Percentiles rank a stretch among this genome's conserved stretches.
Evolutionary conservation across 2,329 filamentous ascomycete genomes (phyloP).

Genomic region (Domatiomyces catenatus): DNA sequence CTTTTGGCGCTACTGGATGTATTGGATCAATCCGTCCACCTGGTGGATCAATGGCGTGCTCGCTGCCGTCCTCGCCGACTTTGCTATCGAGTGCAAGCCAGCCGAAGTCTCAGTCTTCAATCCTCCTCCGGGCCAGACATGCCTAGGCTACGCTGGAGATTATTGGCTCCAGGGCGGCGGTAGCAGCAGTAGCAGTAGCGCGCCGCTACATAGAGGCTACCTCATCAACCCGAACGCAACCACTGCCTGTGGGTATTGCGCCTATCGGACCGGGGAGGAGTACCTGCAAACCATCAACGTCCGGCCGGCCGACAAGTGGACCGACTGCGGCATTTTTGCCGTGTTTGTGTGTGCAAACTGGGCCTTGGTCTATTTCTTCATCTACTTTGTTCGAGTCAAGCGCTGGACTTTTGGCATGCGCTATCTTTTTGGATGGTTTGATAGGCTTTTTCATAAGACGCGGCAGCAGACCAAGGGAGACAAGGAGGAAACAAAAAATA

Average conservation of each 20-base stretch:
- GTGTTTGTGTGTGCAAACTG: slow-evolving; percentile 57
- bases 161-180: slow-evolving; percentile 38
- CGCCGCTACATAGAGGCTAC: slow-evolving; percentile 34
- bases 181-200: slow-evolving; percentile 2
- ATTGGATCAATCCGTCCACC: slow-evolving; percentile 52
- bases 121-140: slow-evolving; percentile 49
- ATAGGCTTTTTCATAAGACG: slow-evolving; percentile 19
- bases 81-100: slow-evolving; percentile 36
- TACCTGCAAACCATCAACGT: slow-evolving; percentile 49
- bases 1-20: slow-evolving; percentile 25
- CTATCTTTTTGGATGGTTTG: slow-evolving; percentile 36
- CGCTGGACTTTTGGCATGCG: slow-evolving; percentile 58
- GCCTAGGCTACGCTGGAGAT: slow-evolving; percentile 44
- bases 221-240: slow-evolving; percentile 47
- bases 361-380: slow-evolving; percentile 60
- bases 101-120: slow-evolving; percentile 51
- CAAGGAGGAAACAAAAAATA: not conserved
- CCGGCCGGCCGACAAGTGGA: slow-evolving; percentile 48
- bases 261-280: slow-evolving; percentile 48
- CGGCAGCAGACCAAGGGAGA: not conserved
- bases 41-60: slow-evolving; percentile 61
- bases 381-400: slow-evolving; percentile 55
- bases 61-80: slow-evolving; percentile 42
- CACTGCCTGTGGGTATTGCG: slow-evolving; percentile 53
- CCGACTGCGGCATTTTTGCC: slow-evolving; percentile 56